These are phyloP conservation scores for Mycena amicta DNA, from an alignment of 768 basidiomycete species.

Conservation along the genomic window DNA sequence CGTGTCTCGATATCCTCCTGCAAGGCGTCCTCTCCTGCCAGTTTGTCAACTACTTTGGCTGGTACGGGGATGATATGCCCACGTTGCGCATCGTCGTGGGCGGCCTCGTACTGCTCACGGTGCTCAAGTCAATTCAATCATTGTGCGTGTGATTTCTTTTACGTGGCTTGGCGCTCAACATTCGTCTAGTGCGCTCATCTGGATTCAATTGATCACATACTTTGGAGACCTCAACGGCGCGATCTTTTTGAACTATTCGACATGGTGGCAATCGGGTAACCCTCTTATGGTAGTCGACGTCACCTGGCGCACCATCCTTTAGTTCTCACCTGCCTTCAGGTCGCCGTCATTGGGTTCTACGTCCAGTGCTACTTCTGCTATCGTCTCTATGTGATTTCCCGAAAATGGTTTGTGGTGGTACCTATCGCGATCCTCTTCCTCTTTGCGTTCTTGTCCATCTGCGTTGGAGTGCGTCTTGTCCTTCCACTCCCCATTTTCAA, in stretches of 20 bases:
- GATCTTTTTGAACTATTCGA: slow-evolving; percentile 31
- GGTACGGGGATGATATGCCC: slow-evolving; percentile 27
- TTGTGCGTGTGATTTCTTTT: slow-evolving; percentile 26
- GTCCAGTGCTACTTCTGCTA: slow-evolving; percentile 36
- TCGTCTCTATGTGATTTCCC: slow-evolving; percentile 33
- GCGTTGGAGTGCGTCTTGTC: slow-evolving; percentile 29
- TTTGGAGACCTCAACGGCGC: slow-evolving; percentile 33
- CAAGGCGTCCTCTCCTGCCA: slow-evolving; percentile 36
- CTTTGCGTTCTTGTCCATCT: slow-evolving; percentile 32
- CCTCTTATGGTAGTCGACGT: slow-evolving; percentile 33
- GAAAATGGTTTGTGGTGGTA: slow-evolving; percentile 24
- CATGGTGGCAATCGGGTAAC: slow-evolving; percentile 37
- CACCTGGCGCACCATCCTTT: not conserved
- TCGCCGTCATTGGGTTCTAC: slow-evolving; percentile 34
- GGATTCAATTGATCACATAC: slow-evolving; percentile 32
- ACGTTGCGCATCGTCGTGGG: slow-evolving; percentile 26
- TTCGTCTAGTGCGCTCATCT: slow-evolving; percentile 31
- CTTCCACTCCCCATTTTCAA: too few relatives aligned
- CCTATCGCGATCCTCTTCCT: slow-evolving; percentile 27
- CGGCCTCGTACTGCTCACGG: slow-evolving; percentile 29
- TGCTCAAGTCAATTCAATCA: slow-evolving; percentile 34
- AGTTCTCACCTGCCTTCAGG: slow-evolving; percentile 16
- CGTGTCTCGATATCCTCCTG: slow-evolving; percentile 30
- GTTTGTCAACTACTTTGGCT: slow-evolving; percentile 31
- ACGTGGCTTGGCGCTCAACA: not conserved